Evolutionary conservation across 2,329 filamentous ascomycete genomes (phyloP), one percentile per base, ranked within the genome.

Genomic region (Penicillium thymicola): DNA sequence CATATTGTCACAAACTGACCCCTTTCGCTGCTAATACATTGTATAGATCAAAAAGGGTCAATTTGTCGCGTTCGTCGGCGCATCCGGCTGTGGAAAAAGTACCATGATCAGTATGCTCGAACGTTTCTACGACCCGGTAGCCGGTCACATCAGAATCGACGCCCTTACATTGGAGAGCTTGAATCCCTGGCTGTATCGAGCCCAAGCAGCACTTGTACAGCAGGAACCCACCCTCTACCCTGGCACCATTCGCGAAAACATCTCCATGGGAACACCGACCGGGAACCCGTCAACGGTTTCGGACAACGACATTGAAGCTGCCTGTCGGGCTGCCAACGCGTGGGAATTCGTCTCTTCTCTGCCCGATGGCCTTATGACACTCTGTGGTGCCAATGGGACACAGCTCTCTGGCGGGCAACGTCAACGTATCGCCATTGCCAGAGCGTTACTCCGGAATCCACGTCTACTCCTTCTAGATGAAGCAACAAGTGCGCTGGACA

Each of bases 401-500:
- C 43, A 49, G 8, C 54, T 59, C 8, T 53, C 48, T 25, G 57
- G 57, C n/a, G 57, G 82, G 1, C 82, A 84, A 62, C 75, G 76
- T 2, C 82, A 85, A 61, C 74, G 82, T 0, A 67, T 85, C 21
- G 76, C 78, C 4, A 82, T 85, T 44, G 81, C 82, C 0, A 72
- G 82, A 2, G 82, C 82, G 1, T 68, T 84, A 0, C 72, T 81
- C 0, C 71, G 81, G 0, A 70, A 76, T 10, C 91, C 91, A 0
- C 90, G 89, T 76, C 81, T 96, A 67, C 81, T 96, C 1, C 83
- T 97, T 0, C 84, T 97, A 5, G 92, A 97, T 61, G 92, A 97
- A 73, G 92, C 92, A 1, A 97, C 92, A 0, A 91, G 88, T 30
- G 90, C 90, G 5, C 81, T 97, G 0, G 92, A 97, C 69, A 93